Percentiles rank a stretch among this genome's conserved stretches.
Conservation (phyloP, 2,329 filamentous ascomycete genomes). For the Fusarium nematophilum region DNA sequence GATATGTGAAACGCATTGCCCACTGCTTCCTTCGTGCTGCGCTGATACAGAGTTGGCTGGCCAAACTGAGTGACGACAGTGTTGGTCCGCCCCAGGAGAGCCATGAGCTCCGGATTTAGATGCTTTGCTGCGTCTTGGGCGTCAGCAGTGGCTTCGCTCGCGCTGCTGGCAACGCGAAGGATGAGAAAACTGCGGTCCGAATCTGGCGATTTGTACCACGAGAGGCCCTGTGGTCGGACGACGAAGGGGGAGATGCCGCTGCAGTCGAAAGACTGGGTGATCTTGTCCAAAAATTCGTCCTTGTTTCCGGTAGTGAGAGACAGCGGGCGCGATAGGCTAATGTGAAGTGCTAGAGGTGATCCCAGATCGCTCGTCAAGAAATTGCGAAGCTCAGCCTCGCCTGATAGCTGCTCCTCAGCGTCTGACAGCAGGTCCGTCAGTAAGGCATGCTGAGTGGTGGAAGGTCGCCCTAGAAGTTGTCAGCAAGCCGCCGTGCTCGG, state of each 20-base stretch:
- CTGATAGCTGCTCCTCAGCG: constrained; percentile 49
- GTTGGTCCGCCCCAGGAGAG: constrained; percentile 77
- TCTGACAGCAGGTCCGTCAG: constrained; percentile 58
- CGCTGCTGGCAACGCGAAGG: constrained; percentile 64
- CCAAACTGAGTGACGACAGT: constrained; percentile 74
- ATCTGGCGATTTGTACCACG: constrained; percentile 65
- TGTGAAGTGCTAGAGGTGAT: constrained; percentile 83
- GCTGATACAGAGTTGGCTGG: constrained; percentile 78
- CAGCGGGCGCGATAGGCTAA: constrained; percentile 88
- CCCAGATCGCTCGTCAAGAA: constrained; percentile 83
- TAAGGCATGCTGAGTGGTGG: constrained; percentile 56
- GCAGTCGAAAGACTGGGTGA: constrained; percentile 58
- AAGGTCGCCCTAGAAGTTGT: constrained; percentile 63
- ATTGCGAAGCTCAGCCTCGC: constrained; percentile 65
- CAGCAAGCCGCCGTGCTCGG: no score
- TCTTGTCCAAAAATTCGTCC: constrained; percentile 70
- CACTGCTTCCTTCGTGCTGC: constrained; percentile 36
- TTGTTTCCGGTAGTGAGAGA: constrained; percentile 79
- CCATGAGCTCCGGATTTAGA: constrained; percentile 65
- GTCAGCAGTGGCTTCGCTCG: background rate
- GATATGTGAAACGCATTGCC: constrained; percentile 82
- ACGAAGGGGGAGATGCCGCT: constrained; percentile 48
- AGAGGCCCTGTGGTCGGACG: constrained; percentile 54
- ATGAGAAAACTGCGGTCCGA: constrained; percentile 87
- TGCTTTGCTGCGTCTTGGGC: constrained; percentile 42